Evolutionary conservation across 805 yeast genomes (phyloP).

Genomic region (Myxozyma lipomycoides): DNA sequence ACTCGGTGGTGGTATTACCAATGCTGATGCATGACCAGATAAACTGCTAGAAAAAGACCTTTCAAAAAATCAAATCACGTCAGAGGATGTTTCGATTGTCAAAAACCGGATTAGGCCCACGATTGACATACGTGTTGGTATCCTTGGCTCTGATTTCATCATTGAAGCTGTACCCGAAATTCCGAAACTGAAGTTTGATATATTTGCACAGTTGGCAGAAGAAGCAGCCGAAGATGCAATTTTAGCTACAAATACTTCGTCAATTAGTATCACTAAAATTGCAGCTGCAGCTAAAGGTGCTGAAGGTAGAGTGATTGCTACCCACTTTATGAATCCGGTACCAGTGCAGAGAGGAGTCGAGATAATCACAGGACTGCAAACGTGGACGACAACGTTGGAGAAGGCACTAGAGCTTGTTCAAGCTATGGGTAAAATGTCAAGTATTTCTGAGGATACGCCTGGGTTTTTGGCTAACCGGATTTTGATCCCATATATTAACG

Average conservation of each 20-base stretch:
- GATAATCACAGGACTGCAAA: conserved; percentile 43
- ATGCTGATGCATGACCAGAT: conserved; percentile 23
- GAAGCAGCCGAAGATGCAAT: conserved; percentile 34
- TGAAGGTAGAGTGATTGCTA: conserved; percentile 41
- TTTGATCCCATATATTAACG: conserved; percentile 44
- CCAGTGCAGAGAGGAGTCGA: conserved; percentile 46
- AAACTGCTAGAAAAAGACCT: conserved; percentile 40
- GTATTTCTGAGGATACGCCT: conserved; percentile 41
- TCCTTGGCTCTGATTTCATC: conserved; percentile 38
- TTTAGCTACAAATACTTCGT: conserved; percentile 44
- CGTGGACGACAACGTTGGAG: conserved; percentile 37
- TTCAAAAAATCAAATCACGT: conserved; percentile 37
- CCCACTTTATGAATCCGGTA: conserved; percentile 47
- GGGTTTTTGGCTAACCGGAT: conserved; percentile 46
- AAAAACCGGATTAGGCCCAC: conserved; percentile 30
- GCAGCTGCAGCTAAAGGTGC: conserved; percentile 45
- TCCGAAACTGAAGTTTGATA: conserved; percentile 36
- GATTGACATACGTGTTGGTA: conserved; percentile 30
- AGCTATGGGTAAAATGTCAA: conserved; percentile 39
- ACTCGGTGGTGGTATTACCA: background rate
- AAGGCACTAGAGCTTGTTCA: conserved; percentile 36
- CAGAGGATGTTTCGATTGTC: conserved; percentile 35
- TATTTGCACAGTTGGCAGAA: conserved; percentile 38
- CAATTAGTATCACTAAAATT: conserved; percentile 43
- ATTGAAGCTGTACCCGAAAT: conserved; percentile 46